A percentile compares a stretch with the other conserved stretches of the same genome.
Conservation (phyloP, 805 yeast species). For the Kregervanrija delftensis region DNA sequence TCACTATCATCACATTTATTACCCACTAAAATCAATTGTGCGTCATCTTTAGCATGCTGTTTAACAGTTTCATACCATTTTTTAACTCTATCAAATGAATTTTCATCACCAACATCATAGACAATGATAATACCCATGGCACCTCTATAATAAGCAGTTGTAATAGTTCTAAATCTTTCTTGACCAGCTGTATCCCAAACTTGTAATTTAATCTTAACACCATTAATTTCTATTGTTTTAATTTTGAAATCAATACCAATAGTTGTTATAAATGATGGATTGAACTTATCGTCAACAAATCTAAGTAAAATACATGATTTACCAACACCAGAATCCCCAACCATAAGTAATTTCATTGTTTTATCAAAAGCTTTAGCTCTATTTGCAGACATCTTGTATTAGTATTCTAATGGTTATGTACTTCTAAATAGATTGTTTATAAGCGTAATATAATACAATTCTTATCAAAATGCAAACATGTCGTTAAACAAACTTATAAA, state of each 20-base stretch:
- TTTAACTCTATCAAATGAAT: conserved; percentile 86
- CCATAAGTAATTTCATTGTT: conserved; percentile 84
- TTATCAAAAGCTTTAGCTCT: conserved; percentile 76
- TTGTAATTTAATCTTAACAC: conserved; percentile 88
- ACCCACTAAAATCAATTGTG: conserved; percentile 89
- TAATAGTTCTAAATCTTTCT: conserved; percentile 89
- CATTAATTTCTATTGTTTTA: conserved; percentile 90
- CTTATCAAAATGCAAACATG: too few species aligned
- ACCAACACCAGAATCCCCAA: conserved; percentile 89
- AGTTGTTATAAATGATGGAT: conserved; percentile 94
- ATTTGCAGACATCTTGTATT: conserved; percentile 37
- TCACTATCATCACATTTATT: conserved; percentile 91
- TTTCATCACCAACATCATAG: conserved; percentile 81
- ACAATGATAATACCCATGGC: conserved; percentile 84
- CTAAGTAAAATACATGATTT: conserved; percentile 85
- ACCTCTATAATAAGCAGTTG: conserved; percentile 87
- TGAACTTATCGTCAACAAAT: conserved; percentile 94
- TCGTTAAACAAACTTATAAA: too few species aligned
- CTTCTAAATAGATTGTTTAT: too few species aligned
- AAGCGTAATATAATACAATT: too few species aligned
- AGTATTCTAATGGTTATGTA: too few species aligned
- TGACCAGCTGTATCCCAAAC: conserved; percentile 99
- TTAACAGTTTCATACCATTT: conserved; percentile 95
- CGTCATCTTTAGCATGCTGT: conserved; percentile 95
- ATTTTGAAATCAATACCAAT: conserved; percentile 98